Evolutionary conservation across 768 basidiomycete species (phyloP).

Genomic region (Cystobasidium ongulense): DNA sequence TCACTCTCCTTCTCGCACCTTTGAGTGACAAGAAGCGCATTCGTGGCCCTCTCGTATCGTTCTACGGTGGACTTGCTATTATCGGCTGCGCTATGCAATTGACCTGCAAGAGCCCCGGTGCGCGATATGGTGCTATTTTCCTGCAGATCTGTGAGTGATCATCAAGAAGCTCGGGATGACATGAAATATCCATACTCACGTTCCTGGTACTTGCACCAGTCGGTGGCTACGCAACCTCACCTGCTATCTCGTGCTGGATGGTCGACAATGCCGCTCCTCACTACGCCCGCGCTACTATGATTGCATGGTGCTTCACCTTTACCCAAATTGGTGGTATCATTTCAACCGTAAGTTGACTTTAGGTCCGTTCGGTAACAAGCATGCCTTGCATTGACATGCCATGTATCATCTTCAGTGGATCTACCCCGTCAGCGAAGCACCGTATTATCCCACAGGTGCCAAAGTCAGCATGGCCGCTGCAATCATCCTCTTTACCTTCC

Average conservation of each 20-base stretch:
- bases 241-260: conserved; percentile 40
- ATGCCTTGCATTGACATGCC: too few relatives aligned
- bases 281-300: conserved; percentile 43
- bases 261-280: conserved; percentile 45
- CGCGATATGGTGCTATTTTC: conserved; percentile 43
- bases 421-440: conserved; percentile 1
- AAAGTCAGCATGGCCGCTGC: conserved; percentile 14
- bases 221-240: conserved; percentile 42
- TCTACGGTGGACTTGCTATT: not conserved
- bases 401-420: conserved; percentile 10
- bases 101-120: conserved; percentile 33
- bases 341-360: conserved; percentile 7
- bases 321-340: conserved; percentile 26
- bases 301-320: conserved; percentile 41
- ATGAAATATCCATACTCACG: too few relatives aligned
- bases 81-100: conserved; percentile 3
- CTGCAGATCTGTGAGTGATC: conserved; percentile 38
- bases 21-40: not conserved
- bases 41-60: conserved; percentile 5
- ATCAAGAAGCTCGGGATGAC: not conserved
- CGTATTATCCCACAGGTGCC: conserved; percentile 8
- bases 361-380: too few relatives aligned
- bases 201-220: too few relatives aligned
- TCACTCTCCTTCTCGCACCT: not conserved
- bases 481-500: not conserved